Base-by-base conservation (phyloP, 2,329 filamentous ascomycete species). In the Clonostachys rosea region DNA sequence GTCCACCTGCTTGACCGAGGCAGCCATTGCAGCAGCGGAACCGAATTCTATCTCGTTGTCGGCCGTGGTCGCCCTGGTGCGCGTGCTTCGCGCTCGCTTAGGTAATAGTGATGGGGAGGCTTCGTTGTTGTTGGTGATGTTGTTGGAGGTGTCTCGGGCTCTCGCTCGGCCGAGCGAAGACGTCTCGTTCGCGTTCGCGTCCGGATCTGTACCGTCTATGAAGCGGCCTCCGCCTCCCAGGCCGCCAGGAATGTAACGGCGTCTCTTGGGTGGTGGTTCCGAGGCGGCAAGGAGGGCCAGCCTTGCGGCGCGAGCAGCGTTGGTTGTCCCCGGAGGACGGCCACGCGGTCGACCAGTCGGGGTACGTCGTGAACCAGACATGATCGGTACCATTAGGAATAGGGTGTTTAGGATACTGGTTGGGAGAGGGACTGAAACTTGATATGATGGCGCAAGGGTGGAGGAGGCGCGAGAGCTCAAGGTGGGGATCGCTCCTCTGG, bases 11-110 rank as follows among this genome's bases (percentile, higher is more conserved):
- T 90, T 89, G 49, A 94, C 87, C 5, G 88, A 87, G 6, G 90
- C 91, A 44, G 91, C 89, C 20, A 91, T 89, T 30, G 91, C 91
- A 12, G 92, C 90, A n/a, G 86, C 90, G 42, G 89, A 92, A 57
- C 86, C 90, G 67, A 88, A 95, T 54, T 88, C 81, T 63, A 88
- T 87, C 55, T 74, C 77, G 53, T 79, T 78, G 47, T 74, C 74
- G 53, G 71, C 74, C n/a, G 76, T 73, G 18, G 74, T 75, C 7
- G 63, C 58, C 50, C 81, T 71, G 24, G 74, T 78, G 45, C 80
- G 70, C 44, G 78, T 75, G 59, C 76, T 81, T 50, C 76, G 70
- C 62, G 83, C 77, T 60, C 80, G 69, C 53, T 80, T 76, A 44
- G 75, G 73, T 43, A 76, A 73, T 35, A 75, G 60, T n/a, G 64